Evolutionary conservation across 768 basidiomycete species (phyloP), one percentile per base, ranked within the genome.

Genomic region (Hericium coralloides): DNA sequence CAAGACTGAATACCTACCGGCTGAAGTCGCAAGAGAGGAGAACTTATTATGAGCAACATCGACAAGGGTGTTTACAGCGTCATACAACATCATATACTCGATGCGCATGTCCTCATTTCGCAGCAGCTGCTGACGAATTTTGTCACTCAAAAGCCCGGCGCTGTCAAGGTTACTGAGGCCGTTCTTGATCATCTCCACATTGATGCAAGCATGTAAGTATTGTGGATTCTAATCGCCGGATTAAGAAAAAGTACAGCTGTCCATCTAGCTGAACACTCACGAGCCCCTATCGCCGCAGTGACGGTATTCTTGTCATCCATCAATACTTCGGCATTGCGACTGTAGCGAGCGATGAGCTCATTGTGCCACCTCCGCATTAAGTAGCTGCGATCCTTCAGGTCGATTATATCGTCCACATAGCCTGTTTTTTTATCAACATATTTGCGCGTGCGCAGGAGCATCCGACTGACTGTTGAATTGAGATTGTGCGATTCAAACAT

Each of bases 161-260:
- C 76, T 70, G n/a, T 76, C 72, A 49, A 92, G 71, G 25, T 79
- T 74, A 53, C 75, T 75, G 55, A 92, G 71, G 36, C 74, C 73
- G 57, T 84, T 76, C 3, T 76, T 68, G n/a, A 88, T 82, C 50
- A 92, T 72, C 79, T 87, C 91, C 91, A 93, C 1, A 82, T 85
- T 15, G 88, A 82, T n/a, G 89, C 86, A 37, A 92, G 75, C 79
- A 87, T 81, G 68, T 89, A 91, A 8, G 81, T 69, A 66, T 92
- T 93, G 69, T 93, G 90, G 55, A 92, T 76, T 68, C 90, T 92
- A 63, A 25, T 7, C 31, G 31, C 43, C 15, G 7, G 12, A 22
- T 45, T 45, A 45, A 45, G 7, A 9, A 45, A 17, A 4, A 6
- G 12, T 45, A 14, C n/a, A 25, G 3, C 9, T 2, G 18, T 50